Evolutionary conservation across 768 basidiomycete species (phyloP).

Genomic region (Termitomyces sp.): DNA sequence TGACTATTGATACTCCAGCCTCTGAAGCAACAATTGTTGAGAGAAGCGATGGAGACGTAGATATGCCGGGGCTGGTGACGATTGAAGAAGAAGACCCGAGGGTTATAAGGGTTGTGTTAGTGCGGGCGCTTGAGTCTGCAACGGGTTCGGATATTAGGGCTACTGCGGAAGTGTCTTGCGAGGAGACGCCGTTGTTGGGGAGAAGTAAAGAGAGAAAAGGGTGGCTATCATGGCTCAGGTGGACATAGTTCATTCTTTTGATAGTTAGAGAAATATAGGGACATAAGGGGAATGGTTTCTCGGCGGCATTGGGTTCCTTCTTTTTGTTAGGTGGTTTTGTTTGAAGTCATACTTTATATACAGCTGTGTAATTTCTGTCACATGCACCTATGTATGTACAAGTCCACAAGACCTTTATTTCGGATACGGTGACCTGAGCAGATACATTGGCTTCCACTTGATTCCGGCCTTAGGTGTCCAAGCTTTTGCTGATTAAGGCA

Average conservation of each 20-base stretch:
- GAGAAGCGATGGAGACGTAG: constrained; percentile 7
- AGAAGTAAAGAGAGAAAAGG: not conserved
- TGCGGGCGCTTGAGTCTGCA: constrained; percentile 17
- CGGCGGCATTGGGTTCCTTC: not conserved
- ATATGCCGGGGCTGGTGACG: constrained; percentile 19
- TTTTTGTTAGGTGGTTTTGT: not conserved
- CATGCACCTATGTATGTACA: too few species aligned
- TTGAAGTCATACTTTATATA: not conserved
- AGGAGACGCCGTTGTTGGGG: constrained; percentile 18
- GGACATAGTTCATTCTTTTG: not conserved
- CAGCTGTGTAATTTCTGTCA: not conserved
- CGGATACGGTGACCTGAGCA: too few species aligned
- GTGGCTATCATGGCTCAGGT: constrained; percentile 3
- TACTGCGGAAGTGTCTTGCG: constrained; percentile 3
- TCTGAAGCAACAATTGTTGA: not conserved
- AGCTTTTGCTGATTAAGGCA: not conserved
- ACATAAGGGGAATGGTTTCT: not conserved
- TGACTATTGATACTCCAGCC: not conserved
- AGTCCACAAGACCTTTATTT: not conserved
- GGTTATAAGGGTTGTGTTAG: constrained; percentile 16
- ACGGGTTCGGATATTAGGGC: constrained; percentile 18
- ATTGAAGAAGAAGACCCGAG: constrained; percentile 18
- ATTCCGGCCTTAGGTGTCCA: not conserved
- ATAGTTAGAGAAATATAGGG: too few species aligned
- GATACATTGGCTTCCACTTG: not conserved